A percentile compares a stretch with the other conserved stretches of the same genome.
These are phyloP conservation scores for Amphicarpaea edgeworthii DNA, from an alignment of 306 rosid species.

Conservation along the genomic window DNA sequence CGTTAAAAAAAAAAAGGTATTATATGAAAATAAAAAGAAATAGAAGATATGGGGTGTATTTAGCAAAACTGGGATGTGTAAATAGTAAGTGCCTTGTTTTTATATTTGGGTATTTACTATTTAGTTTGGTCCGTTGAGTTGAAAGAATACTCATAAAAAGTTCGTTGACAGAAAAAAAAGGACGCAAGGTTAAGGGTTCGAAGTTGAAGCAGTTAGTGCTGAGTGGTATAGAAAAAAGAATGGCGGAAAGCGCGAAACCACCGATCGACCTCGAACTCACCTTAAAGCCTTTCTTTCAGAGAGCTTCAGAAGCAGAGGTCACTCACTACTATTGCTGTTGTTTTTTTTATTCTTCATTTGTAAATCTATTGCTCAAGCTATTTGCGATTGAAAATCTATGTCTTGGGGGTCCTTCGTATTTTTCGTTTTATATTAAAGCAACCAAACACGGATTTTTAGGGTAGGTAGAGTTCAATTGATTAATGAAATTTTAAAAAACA, in stretches of 20 bases:
- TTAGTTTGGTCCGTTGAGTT: background rate
- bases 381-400: background rate
- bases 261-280: constrained; percentile 44
- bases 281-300: constrained; percentile 72
- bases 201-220: background rate
- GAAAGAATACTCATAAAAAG: too few species aligned
- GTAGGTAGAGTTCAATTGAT: background rate
- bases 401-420: too few species aligned
- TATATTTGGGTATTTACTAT: background rate
- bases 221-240: background rate
- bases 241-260: constrained; percentile 62
- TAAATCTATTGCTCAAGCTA: too few species aligned
- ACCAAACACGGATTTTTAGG: background rate
- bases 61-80: too few species aligned
- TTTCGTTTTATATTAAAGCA: background rate
- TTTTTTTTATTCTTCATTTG: background rate
- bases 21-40: too few species aligned
- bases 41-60: too few species aligned
- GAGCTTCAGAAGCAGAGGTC: constrained; percentile 91
- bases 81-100: too few species aligned
- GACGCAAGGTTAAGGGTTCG: too few species aligned
- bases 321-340: background rate
- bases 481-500: background rate
- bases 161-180: too few species aligned
- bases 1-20: too few species aligned